A percentile compares a stretch with the other conserved stretches of the same genome.
Evolutionary conservation across 1,284 basidiomycete genomes (phyloP).

Genomic region (Coniferiporia sulphurascens): DNA sequence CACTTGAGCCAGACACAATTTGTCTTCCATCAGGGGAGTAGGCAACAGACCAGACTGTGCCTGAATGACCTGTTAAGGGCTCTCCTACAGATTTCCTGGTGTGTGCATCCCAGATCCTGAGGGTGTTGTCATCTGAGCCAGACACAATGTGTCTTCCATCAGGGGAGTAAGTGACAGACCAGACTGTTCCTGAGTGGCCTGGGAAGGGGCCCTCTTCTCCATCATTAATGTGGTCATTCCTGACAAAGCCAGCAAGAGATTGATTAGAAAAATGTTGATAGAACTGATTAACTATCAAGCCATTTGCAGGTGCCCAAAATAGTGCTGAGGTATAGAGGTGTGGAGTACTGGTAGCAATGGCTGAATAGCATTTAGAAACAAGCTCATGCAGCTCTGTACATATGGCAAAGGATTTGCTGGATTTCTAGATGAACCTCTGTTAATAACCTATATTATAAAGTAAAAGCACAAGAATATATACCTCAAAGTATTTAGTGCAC

Average conservation of each 20-base stretch:
- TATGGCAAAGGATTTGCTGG: neutral
- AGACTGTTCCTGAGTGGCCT: too few relatives aligned
- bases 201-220: too few relatives aligned
- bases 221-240: neutral
- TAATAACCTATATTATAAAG: too few relatives aligned
- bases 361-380: neutral
- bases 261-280: neutral
- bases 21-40: too few relatives aligned
- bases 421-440: neutral
- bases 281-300: neutral
- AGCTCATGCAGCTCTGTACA: neutral
- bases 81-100: too few relatives aligned
- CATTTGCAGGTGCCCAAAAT: neutral
- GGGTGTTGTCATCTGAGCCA: too few relatives aligned
- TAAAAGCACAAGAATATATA: too few relatives aligned
- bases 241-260: neutral
- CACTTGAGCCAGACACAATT: too few relatives aligned
- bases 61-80: too few relatives aligned
- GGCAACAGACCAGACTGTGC: too few relatives aligned
- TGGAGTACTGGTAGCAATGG: neutral
- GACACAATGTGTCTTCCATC: neutral
- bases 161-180: neutral
- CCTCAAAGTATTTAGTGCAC: too few relatives aligned
- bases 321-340: neutral
- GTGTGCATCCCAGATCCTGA: too few relatives aligned